Evolutionary conservation across 768 basidiomycete species (phyloP), one percentile per base, ranked within the genome.

Genomic region (Pholiota conissans): DNA sequence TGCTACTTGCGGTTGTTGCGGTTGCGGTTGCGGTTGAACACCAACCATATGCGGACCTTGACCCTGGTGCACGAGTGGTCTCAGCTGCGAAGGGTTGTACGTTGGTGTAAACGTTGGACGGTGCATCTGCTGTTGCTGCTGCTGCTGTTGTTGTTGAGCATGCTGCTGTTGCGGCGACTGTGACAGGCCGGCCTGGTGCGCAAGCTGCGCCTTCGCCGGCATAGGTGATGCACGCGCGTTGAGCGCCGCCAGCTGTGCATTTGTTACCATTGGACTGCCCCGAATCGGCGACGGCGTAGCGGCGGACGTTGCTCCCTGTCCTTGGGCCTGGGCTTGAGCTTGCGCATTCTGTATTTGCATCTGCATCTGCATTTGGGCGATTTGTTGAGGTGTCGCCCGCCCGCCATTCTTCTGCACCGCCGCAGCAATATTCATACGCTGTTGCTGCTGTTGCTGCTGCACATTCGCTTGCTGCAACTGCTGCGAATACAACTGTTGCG

Each of bases 211-310:
- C 18, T 68, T 65, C 37, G 60, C 39, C 58, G 67, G 27, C 64
- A 68, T 65, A 6, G 67, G 67, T 4, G 67, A 68, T 18, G 58
- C 49, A 34, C 61, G 64, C 26, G 53, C 35, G 1, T 39, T 49
- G 13, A 52, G 58, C 24, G 72, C 65, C 13, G 68, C 66, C 14
- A 72, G 56, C 13, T 67, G 63, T 51, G 74, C 75, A 26, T 69
- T 73, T 27, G 66, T 56, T 10, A 73, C 67, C 59, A 73, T 62
- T 0, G 79, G 79, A 52, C 77, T 79, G 40, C 59, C 69, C 10
- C 76, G 71, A 24, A 63, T 62, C 11, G 70, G 67, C 14, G 70
- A 66, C 8, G 69, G 66, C 11, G 58, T 65, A 14, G 63, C 62
- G 7, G 60, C 54, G 8, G 56, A 27, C 24, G 52, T 6, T 32